Percentiles rank a stretch among this genome's conserved stretches.
These are phyloP conservation scores for Sporothrix phasma DNA, from an alignment of 2,329 filamentous ascomycete species.

Conservation along the genomic window DNA sequence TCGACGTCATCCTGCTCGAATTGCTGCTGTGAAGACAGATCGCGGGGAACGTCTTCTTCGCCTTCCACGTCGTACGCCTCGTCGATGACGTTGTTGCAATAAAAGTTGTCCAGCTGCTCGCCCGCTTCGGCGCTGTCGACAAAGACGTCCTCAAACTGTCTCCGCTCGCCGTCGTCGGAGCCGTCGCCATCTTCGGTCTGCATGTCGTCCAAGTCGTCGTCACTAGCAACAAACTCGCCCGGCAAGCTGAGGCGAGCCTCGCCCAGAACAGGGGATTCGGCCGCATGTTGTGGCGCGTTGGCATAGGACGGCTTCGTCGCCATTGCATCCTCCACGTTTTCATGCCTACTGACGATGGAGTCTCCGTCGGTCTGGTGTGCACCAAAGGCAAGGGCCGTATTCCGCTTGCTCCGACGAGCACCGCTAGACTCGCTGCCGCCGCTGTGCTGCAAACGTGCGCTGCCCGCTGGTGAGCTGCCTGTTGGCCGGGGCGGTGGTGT, in stretches of 20 bases:
- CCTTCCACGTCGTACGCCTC: conserved; percentile 25
- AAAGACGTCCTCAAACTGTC: conserved; percentile 26
- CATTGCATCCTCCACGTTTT: conserved; percentile 22
- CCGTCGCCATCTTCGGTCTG: conserved; percentile 31
- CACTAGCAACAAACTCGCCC: conserved; percentile 12
- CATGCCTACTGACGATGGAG: conserved; percentile 23
- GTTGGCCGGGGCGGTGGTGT: conserved; percentile 5
- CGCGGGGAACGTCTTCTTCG: conserved; percentile 18
- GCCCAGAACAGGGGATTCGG: conserved; percentile 7
- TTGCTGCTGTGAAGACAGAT: not conserved
- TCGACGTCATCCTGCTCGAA: conserved; percentile 25
- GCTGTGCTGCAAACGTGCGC: conserved; percentile 8
- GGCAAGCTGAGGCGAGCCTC: not conserved
- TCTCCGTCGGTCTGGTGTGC: conserved; percentile 22
- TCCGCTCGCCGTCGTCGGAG: conserved; percentile 22
- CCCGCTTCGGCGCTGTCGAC: conserved; percentile 19
- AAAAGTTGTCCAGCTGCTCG: conserved; percentile 19
- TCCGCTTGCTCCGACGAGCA: not conserved
- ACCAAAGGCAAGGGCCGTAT: not conserved
- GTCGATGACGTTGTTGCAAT: conserved; percentile 20
- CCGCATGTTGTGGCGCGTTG: not conserved
- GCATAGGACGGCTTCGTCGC: conserved; percentile 19
- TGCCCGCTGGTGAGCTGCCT: not conserved
- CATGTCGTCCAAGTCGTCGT: conserved; percentile 32
- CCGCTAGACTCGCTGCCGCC: conserved; percentile 5